These are phyloP conservation scores for Nicotiana noctiflora DNA, from an alignment of 257 asterid genomes.

Conservation along the genomic window DNA sequence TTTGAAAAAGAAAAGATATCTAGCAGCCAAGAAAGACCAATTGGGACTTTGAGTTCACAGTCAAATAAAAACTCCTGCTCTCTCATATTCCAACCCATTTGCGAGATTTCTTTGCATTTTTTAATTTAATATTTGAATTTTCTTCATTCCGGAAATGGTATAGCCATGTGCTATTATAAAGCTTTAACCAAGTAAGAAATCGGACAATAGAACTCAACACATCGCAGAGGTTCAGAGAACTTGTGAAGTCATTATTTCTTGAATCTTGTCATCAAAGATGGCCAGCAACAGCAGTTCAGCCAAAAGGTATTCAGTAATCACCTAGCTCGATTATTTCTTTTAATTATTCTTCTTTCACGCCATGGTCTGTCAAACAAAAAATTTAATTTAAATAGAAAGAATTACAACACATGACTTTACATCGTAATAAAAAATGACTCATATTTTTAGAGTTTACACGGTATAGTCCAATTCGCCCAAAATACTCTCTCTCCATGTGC, in stretches of 20 bases:
- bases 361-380: not conserved
- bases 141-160: not conserved
- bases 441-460: too few relatives aligned
- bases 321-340: not conserved
- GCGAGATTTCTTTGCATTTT: not conserved
- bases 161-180: not conserved
- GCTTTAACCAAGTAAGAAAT: not conserved
- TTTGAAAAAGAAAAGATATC: not conserved
- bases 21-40: slow-evolving; percentile 2
- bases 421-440: too few relatives aligned
- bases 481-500: too few relatives aligned
- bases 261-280: not conserved
- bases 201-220: not conserved
- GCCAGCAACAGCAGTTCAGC: not conserved
- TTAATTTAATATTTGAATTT: not conserved
- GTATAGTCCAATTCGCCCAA: too few relatives aligned
- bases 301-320: not conserved
- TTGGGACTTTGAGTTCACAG: not conserved
- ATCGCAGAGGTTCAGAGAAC: not conserved
- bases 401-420: too few relatives aligned
- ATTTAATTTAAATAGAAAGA: too few relatives aligned
- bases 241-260: not conserved
- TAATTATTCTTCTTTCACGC: not conserved
- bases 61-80: not conserved
- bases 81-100: not conserved